Evolutionary conservation across 2,329 filamentous ascomycete genomes (phyloP).

Genomic region (Penicillium verrucosum): DNA sequence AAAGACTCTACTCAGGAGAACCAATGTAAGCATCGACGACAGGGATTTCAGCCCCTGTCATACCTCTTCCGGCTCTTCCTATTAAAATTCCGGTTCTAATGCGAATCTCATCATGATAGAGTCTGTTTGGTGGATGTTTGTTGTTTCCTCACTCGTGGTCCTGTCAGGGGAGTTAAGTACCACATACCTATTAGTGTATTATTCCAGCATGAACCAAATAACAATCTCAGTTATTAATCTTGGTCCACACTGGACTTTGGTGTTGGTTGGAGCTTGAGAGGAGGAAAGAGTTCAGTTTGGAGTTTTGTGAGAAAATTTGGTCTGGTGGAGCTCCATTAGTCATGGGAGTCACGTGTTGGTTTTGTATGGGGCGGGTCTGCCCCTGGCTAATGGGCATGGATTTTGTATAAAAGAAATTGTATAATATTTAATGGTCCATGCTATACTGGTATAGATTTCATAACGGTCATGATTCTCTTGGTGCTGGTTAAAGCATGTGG

Average conservation of each 20-base stretch:
- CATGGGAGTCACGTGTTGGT: constrained; percentile 7
- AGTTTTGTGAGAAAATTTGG: constrained; percentile 20
- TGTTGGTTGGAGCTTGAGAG: constrained; percentile 2
- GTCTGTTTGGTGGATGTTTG: constrained; percentile 15
- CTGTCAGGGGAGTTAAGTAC: neutral
- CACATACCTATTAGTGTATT: constrained; percentile 4
- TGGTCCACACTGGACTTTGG: constrained; percentile 6
- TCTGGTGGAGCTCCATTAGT: constrained; percentile 16
- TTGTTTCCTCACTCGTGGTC: neutral
- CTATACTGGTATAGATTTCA: neutral
- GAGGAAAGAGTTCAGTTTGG: constrained; percentile 1
- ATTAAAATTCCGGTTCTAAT: constrained; percentile 41
- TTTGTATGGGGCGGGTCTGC: neutral
- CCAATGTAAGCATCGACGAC: constrained; percentile 50
- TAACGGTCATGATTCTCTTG: neutral
- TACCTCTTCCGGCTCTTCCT: constrained; percentile 51
- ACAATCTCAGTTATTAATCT: constrained; percentile 7
- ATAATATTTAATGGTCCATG: too few relatives aligned
- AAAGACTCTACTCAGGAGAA: constrained; percentile 41
- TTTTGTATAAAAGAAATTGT: neutral
- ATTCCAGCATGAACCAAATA: constrained; percentile 5
- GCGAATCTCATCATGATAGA: constrained; percentile 42
- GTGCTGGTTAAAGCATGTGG: neutral
- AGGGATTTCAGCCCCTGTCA: constrained; percentile 34
- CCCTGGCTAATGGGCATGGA: neutral